Conservation (phyloP, 2,329 filamentous ascomycete genomes). For the Fusarium tupiense region DNA sequence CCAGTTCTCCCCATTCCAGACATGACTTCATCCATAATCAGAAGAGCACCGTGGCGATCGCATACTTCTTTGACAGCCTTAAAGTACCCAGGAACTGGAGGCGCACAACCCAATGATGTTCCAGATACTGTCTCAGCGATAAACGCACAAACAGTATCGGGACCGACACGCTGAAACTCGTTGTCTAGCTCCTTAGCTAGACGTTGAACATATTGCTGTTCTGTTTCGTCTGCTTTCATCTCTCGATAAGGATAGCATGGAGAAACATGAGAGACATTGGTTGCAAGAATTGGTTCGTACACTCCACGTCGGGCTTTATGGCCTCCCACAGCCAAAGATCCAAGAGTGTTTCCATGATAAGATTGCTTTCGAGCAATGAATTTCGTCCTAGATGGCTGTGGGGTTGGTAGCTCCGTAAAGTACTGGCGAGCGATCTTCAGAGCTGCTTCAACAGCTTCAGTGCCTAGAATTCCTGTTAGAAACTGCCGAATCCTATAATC, state of each 20-base stretch:
- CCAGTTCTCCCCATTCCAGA: slow-evolving; percentile 71
- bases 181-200: slow-evolving; percentile 30
- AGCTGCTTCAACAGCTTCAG: slow-evolving; percentile 35
- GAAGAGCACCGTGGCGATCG: slow-evolving; percentile 62
- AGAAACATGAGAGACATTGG: slow-evolving; percentile 43
- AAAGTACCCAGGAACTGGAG: slow-evolving; percentile 58
- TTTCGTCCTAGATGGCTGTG: slow-evolving; percentile 10
- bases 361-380: slow-evolving; percentile 36
- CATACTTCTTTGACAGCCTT: slow-evolving; percentile 62
- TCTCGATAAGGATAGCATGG: slow-evolving; percentile 41
- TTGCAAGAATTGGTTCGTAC: slow-evolving; percentile 40
- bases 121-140: slow-evolving; percentile 36
- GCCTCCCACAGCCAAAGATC: slow-evolving; percentile 5
- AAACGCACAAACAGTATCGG: slow-evolving; percentile 33
- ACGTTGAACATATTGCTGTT: slow-evolving; percentile 15
- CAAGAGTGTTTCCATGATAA: slow-evolving; percentile 33
- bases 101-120: slow-evolving; percentile 30
- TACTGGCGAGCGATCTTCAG: slow-evolving; percentile 37
- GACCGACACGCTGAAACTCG: slow-evolving; percentile 26
- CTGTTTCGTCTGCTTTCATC: slow-evolving; percentile 42
- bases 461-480: slow-evolving; percentile 5
- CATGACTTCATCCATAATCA: slow-evolving; percentile 73
- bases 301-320: slow-evolving; percentile 38
- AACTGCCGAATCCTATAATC: accelerated
- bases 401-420: slow-evolving; percentile 26